Evolutionary conservation across 495 filamentous ascomycete species (phyloP).

Genomic region (Annulohypoxylon stygium): DNA sequence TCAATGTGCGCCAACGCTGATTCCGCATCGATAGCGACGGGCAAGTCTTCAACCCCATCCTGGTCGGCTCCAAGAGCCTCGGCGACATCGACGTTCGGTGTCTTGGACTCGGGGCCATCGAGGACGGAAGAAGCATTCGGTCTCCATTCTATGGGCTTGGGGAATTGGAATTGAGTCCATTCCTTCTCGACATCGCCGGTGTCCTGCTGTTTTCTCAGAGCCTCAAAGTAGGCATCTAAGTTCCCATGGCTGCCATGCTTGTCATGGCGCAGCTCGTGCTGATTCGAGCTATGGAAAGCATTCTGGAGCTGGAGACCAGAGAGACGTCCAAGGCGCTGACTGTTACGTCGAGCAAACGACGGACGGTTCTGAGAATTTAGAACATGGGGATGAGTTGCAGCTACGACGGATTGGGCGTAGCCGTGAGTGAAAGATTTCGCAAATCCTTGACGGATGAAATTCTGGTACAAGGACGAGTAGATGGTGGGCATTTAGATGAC

Average conservation of each 20-base stretch:
- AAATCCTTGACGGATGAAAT: conserved; percentile 96
- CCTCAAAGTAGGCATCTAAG: conserved; percentile 88
- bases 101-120: conserved; percentile 64
- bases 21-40: conserved; percentile 48
- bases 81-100: conserved; percentile 53
- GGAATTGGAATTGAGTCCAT: conserved; percentile 92
- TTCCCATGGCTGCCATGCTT: conserved; percentile 61
- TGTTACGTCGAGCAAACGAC: conserved; percentile 64
- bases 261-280: conserved; percentile 59
- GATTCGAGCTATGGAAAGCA: conserved; percentile 73
- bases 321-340: conserved; percentile 68
- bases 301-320: conserved; percentile 75
- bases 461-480: conserved; percentile 72
- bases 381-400: conserved; percentile 87
- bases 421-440: conserved; percentile 96
- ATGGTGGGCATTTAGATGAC: conserved; percentile 72
- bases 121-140: conserved; percentile 64
- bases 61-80: conserved; percentile 47
- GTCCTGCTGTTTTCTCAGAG: conserved; percentile 83
- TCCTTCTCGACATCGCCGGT: conserved; percentile 76
- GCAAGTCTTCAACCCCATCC: conserved; percentile 32
- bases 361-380: conserved; percentile 76
- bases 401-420: conserved; percentile 97
- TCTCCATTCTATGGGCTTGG: conserved; percentile 88
- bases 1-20: conserved; percentile 64